Evolutionary conservation across 805 yeast species (phyloP).

Genomic region (Saccharomyces jurei): DNA sequence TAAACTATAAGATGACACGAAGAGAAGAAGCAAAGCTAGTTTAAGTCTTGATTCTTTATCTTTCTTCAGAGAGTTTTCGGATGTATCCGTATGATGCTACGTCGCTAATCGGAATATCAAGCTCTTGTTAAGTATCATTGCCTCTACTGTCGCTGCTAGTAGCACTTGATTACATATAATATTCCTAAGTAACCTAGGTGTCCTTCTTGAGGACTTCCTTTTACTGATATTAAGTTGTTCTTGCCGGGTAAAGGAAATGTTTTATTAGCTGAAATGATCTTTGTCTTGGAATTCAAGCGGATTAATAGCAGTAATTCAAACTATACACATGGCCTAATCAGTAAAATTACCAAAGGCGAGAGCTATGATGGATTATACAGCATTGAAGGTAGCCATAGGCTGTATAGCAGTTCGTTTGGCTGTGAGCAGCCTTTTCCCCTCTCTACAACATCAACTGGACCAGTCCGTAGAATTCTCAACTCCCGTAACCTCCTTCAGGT

Average conservation of each 20-base stretch:
- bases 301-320: neutral
- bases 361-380: neutral
- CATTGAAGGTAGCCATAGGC: slow-evolving; percentile 5
- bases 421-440: slow-evolving; percentile 19
- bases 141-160: neutral
- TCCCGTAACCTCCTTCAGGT: slow-evolving; percentile 32
- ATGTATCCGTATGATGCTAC: neutral
- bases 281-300: neutral
- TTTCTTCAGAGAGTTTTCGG: neutral
- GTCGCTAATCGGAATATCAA: neutral
- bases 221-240: neutral
- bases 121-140: neutral
- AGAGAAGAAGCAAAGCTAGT: neutral
- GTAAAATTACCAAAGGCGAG: neutral
- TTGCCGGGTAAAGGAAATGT: neutral
- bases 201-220: neutral
- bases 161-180: neutral
- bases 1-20: neutral
- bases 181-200: neutral
- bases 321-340: neutral
- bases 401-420: slow-evolving; percentile 17
- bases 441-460: slow-evolving; percentile 21
- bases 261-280: neutral
- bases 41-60: neutral
- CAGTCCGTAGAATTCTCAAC: slow-evolving; percentile 29